phyloP scores from a whole-genome alignment of 257 asterid species.

The Solanum pimpinellifolium region DNA sequence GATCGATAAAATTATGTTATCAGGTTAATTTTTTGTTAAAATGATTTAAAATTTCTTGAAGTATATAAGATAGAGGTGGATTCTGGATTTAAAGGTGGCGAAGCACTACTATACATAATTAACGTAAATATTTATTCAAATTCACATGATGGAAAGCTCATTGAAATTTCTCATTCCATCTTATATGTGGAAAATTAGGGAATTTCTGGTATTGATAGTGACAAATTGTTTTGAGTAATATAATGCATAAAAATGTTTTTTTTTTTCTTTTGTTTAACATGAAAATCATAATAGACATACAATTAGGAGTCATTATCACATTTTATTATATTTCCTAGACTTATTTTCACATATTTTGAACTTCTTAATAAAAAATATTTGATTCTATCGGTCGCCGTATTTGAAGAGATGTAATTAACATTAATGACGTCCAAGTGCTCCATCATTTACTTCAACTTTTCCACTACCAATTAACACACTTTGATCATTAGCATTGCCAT shows the following conservation, averaged over 20 bases:
- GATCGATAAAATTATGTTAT: background rate
- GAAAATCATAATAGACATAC: background rate
- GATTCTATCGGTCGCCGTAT: rapidly evolving
- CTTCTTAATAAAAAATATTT: rapidly evolving
- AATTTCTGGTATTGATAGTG: background rate
- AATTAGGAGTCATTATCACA: background rate
- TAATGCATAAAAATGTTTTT: background rate
- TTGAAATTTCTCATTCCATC: background rate
- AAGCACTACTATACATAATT: background rate
- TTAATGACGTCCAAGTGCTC: background rate
- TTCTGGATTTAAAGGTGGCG: rapidly evolving
- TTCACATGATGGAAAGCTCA: rapidly evolving
- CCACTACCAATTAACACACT: background rate
- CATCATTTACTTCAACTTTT: background rate
- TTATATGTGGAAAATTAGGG: background rate
- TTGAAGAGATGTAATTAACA: background rate
- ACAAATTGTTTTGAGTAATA: background rate
- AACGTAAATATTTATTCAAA: background rate
- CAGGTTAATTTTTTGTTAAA: background rate
- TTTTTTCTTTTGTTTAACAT: background rate
- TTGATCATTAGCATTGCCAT: background rate
- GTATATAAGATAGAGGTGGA: background rate
- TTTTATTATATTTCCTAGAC: background rate
- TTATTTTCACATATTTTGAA: background rate
- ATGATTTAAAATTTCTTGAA: background rate